These are phyloP conservation scores for Tulasnella sp. DNA, from an alignment of 768 basidiomycete species.

Conservation along the genomic window DNA sequence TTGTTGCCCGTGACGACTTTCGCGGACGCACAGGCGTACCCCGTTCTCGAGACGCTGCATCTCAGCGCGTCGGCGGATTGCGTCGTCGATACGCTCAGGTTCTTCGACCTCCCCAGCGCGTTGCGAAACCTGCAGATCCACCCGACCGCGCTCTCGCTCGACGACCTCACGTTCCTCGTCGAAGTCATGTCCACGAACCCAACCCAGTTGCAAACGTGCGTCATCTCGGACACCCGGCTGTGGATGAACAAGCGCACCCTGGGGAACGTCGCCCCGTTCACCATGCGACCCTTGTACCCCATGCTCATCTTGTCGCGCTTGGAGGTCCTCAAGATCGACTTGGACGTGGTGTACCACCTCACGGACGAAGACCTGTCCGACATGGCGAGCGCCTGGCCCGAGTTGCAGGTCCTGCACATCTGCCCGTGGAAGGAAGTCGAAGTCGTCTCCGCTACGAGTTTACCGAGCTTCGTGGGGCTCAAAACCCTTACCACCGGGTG, in stretches of 20 bases:
- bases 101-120: not conserved
- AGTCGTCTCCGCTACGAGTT: not conserved
- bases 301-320: not conserved
- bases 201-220: not conserved
- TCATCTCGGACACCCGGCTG: constrained; percentile 1
- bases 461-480: not conserved
- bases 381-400: constrained; percentile 2
- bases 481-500: not conserved
- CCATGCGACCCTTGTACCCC: not conserved
- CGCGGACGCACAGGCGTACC: not conserved
- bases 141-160: not conserved
- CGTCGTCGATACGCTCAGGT: not conserved
- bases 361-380: not conserved
- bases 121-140: not conserved
- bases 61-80: not conserved
- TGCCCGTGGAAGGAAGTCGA: constrained; percentile 6
- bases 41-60: not conserved
- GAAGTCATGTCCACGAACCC: not conserved
- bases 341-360: not conserved
- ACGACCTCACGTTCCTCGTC: not conserved
- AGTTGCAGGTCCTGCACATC: not conserved
- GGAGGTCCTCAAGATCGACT: not conserved
- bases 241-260: constrained; percentile 3
- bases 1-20: not conserved
- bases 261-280: not conserved